A percentile compares a stretch with the other conserved stretches of the same genome.
These are phyloP conservation scores for Chamaenerion angustifolium DNA, from an alignment of 345 rosid genomes.

Conservation along the genomic window DNA sequence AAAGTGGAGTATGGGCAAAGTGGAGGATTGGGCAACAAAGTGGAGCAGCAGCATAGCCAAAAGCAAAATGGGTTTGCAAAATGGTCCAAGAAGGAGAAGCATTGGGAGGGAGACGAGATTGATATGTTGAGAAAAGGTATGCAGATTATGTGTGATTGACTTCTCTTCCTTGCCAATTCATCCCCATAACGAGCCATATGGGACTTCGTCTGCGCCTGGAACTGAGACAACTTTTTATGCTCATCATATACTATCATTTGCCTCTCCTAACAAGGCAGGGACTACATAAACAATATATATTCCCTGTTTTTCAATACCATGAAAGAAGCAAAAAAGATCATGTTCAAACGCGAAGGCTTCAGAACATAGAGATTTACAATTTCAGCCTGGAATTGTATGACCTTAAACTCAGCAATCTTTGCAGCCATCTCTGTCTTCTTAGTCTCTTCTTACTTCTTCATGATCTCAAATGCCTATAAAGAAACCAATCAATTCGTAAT, in stretches of 20 bases:
- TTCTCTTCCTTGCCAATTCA: slow-evolving; percentile 83
- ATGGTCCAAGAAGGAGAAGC: too few relatives aligned
- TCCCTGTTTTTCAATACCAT: too few relatives aligned
- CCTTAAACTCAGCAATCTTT: slow-evolving; percentile 69
- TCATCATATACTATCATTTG: slow-evolving; percentile 80
- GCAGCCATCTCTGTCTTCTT: slow-evolving; percentile 50
- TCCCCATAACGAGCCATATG: slow-evolving; percentile 91
- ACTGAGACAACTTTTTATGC: slow-evolving; percentile 80
- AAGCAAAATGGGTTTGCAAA: too few relatives aligned
- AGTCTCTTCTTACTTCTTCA: slow-evolving; percentile 80
- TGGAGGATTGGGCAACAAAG: too few relatives aligned
- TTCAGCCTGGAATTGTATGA: slow-evolving; percentile 80
- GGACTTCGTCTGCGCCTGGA: slow-evolving; percentile 84
- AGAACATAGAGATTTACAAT: slow-evolving; percentile 31
- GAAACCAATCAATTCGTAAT: slow-evolving; percentile 5
- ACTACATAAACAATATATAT: neutral
- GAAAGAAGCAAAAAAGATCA: neutral
- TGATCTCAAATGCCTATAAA: slow-evolving; percentile 55
- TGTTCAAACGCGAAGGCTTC: neutral
- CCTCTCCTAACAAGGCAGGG: slow-evolving; percentile 49
- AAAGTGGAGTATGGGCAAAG: too few relatives aligned
- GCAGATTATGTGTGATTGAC: too few relatives aligned
- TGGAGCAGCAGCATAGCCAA: too few relatives aligned
- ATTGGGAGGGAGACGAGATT: too few relatives aligned
- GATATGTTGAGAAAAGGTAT: too few relatives aligned